Conservation (phyloP, 2,329 filamentous ascomycete genomes). For the Alternaria ethzedia region DNA sequence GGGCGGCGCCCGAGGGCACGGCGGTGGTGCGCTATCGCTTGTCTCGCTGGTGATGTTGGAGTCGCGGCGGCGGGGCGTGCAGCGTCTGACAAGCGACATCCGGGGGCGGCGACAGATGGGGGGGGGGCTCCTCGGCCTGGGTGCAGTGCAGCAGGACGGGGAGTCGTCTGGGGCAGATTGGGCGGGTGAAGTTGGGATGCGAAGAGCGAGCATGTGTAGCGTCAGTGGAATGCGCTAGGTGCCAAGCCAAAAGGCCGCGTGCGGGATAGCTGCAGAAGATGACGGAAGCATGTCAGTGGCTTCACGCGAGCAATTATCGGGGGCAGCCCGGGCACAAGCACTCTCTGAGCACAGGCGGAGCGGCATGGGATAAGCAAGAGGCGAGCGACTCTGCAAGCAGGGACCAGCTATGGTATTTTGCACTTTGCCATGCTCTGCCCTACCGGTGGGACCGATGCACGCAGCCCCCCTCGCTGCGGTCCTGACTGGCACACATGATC, state of each 20-base stretch:
- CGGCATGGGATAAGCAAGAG: slow-evolving; percentile 1
- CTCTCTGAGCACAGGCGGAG: background rate
- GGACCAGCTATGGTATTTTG: slow-evolving; percentile 12
- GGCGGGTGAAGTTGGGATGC: slow-evolving; percentile 10
- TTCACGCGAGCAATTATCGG: slow-evolving; percentile 4
- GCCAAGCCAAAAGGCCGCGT: slow-evolving; percentile 18
- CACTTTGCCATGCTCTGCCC: slow-evolving; percentile 10
- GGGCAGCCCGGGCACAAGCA: slow-evolving; percentile 3
- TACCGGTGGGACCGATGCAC: slow-evolving; percentile 13
- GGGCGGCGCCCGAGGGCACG: slow-evolving; percentile 10
- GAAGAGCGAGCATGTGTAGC: slow-evolving; percentile 15
- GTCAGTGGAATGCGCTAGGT: slow-evolving; percentile 15
- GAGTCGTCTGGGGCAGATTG: background rate
- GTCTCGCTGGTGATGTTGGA: slow-evolving; percentile 20
- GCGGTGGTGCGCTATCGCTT: slow-evolving; percentile 11
- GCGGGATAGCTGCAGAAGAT: slow-evolving; percentile 15
- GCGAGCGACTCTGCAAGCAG: slow-evolving; percentile 1
- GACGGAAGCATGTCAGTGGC: slow-evolving; percentile 16
- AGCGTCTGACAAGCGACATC: background rate
- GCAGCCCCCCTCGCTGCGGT: slow-evolving; percentile 1
- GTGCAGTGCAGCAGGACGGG: background rate
- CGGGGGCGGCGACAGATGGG: background rate
- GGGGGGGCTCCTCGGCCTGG: background rate
- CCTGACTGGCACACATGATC: background rate
- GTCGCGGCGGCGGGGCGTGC: slow-evolving; percentile 4